A percentile compares a stretch with the other conserved stretches of the same genome.
These are phyloP conservation scores for Penicillium waksmanii DNA, from an alignment of 495 filamentous ascomycete genomes.

Conservation along the genomic window DNA sequence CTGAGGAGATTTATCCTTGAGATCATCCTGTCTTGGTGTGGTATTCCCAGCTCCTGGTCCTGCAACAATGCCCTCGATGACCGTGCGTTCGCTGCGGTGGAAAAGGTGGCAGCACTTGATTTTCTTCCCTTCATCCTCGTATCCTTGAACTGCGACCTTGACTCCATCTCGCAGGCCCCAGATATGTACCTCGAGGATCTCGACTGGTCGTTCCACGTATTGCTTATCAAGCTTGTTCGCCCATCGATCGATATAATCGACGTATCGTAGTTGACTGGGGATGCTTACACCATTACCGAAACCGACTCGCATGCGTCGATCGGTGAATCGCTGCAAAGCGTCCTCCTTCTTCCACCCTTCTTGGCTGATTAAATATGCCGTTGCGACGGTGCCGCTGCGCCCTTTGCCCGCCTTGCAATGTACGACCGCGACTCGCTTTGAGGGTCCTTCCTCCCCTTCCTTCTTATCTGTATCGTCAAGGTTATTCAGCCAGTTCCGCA, in stretches of 20 bases:
- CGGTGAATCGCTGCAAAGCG: constrained; percentile 82
- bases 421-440: constrained; percentile 75
- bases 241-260: constrained; percentile 92
- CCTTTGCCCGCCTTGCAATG: constrained; percentile 99
- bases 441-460: constrained; percentile 26
- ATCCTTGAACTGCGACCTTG: constrained; percentile 85
- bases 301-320: constrained; percentile 81
- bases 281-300: constrained; percentile 94
- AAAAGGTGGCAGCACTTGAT: constrained; percentile 87
- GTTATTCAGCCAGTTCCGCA: constrained; percentile 80
- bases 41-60: neutral
- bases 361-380: constrained; percentile 86
- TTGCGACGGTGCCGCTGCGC: constrained; percentile 84
- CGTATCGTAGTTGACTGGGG: constrained; percentile 85
- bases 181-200: constrained; percentile 85
- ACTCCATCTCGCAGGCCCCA: constrained; percentile 90
- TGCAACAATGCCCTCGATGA: constrained; percentile 55
- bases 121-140: constrained; percentile 80
- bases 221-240: constrained; percentile 67
- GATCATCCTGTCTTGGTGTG: neutral
- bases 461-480: constrained; percentile 40
- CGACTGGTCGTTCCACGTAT: constrained; percentile 82
- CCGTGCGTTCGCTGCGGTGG: constrained; percentile 68
- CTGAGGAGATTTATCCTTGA: neutral
- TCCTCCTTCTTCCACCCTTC: constrained; percentile 81